Conservation (phyloP, 73 alveolate genomes). For the Stentor roeselii region DNA sequence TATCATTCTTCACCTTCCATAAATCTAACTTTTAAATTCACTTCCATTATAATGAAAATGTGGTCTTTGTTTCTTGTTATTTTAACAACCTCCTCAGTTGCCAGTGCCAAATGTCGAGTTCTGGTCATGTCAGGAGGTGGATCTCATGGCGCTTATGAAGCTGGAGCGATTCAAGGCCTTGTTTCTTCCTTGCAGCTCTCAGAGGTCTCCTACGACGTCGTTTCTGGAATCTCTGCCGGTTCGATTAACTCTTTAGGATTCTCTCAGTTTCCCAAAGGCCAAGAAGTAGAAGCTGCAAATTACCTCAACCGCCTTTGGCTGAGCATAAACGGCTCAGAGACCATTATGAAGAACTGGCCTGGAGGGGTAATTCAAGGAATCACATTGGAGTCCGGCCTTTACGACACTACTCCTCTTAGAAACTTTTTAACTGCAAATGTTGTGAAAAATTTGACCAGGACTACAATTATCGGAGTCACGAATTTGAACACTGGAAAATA, state of each 20-base stretch:
- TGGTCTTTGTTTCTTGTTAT: too few species aligned
- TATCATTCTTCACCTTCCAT: too few species aligned
- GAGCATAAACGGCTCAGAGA: conserved; percentile 30
- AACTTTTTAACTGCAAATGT: conserved; percentile 28
- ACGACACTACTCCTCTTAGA: conserved; percentile 48
- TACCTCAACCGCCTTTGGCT: conserved; percentile 43
- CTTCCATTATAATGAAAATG: too few species aligned
- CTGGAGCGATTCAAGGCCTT: background rate
- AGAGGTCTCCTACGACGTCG: background rate
- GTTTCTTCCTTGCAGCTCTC: background rate
- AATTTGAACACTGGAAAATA: conserved; percentile 59
- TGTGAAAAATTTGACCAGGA: conserved; percentile 28
- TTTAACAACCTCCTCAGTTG: too few species aligned
- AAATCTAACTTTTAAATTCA: too few species aligned
- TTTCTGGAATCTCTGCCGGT: conserved; percentile 68
- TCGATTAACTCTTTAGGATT: conserved; percentile 64
- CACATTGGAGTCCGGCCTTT: conserved; percentile 39
- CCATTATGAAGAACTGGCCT: conserved; percentile 51
- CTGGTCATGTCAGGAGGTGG: background rate
- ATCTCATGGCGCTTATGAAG: background rate
- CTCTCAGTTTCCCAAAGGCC: conserved; percentile 48
- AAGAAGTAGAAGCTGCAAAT: conserved; percentile 47
- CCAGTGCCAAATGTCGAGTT: background rate
- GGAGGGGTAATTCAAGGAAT: conserved; percentile 60
- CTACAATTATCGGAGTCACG: conserved; percentile 40